Conservation (phyloP, 768 basidiomycete species). For the Tricholoma hemisulphureum region DNA sequence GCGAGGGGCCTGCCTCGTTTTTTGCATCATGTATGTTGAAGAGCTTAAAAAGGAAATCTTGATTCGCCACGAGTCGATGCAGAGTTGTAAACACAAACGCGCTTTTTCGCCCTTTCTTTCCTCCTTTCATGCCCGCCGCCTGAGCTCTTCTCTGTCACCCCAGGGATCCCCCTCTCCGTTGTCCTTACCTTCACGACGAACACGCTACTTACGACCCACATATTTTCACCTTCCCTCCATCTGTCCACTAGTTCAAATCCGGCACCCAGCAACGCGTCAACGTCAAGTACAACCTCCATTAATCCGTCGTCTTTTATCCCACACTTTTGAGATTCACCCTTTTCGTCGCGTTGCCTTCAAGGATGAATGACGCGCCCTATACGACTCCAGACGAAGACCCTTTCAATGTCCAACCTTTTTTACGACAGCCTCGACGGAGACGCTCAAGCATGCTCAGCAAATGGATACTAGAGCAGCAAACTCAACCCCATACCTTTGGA, state of each 20-base stretch:
- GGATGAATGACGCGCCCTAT: conserved; percentile 44
- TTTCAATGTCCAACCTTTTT: conserved; percentile 40
- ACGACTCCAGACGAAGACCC: conserved; percentile 53
- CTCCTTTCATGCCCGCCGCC: conserved; percentile 14
- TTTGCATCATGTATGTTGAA: conserved; percentile 25
- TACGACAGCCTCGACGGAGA: conserved; percentile 34
- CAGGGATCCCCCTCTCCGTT: conserved; percentile 4
- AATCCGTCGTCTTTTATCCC: conserved; percentile 1
- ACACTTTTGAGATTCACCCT: neutral
- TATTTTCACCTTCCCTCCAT: conserved; percentile 5
- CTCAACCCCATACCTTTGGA: conserved; percentile 13
- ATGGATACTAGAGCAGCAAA: conserved; percentile 54
- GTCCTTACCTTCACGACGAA: conserved; percentile 6
- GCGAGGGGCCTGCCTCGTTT: conserved; percentile 33
- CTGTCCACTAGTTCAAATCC: neutral
- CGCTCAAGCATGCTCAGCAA: conserved; percentile 53
- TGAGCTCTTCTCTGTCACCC: conserved; percentile 13
- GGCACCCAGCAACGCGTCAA: conserved; percentile 1
- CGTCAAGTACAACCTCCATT: neutral
- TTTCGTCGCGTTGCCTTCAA: neutral
- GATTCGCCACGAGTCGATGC: conserved; percentile 20
- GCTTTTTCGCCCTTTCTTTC: conserved; percentile 17
- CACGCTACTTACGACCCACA: conserved; percentile 5
- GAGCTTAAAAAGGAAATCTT: conserved; percentile 30
- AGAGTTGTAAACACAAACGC: conserved; percentile 28